Evolutionary conservation across 2,329 filamentous ascomycete species (phyloP).

Genomic region (Colletotrichum limetticola): DNA sequence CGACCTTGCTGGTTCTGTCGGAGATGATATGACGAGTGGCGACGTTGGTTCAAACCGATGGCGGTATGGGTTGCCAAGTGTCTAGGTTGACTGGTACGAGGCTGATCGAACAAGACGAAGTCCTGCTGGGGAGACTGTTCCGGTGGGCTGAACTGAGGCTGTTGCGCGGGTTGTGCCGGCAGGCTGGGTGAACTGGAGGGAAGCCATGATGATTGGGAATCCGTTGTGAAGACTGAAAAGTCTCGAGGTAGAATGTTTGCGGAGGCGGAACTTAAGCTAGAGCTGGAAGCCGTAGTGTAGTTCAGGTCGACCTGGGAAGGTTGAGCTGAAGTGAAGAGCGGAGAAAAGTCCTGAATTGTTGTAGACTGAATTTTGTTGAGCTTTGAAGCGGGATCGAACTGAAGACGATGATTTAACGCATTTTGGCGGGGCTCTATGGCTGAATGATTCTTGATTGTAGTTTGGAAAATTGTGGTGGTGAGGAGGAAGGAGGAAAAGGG

Average conservation of each 20-base stretch:
- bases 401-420: slow-evolving; percentile 24
- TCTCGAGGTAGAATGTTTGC: slow-evolving; percentile 73
- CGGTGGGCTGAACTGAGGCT: slow-evolving; percentile 60
- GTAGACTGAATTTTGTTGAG: slow-evolving; percentile 40
- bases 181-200: slow-evolving; percentile 73
- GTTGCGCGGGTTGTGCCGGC: slow-evolving; percentile 69
- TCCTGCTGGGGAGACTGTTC: slow-evolving; percentile 68
- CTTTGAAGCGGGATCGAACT: slow-evolving; percentile 14
- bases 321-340: slow-evolving; percentile 76
- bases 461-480: slow-evolving; percentile 56
- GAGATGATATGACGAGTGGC: slow-evolving; percentile 55
- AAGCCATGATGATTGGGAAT: slow-evolving; percentile 84
- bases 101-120: slow-evolving; percentile 81
- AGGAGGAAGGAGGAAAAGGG: slow-evolving; percentile 48
- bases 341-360: slow-evolving; percentile 69
- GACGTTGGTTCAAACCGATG: slow-evolving; percentile 48
- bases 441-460: neutral
- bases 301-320: slow-evolving; percentile 80
- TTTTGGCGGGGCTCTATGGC: slow-evolving; percentile 17
- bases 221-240: slow-evolving; percentile 84
- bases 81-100: slow-evolving; percentile 55
- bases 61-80: slow-evolving; percentile 46
- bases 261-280: slow-evolving; percentile 66
- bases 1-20: slow-evolving; percentile 56
- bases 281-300: slow-evolving; percentile 82